Percentiles rank a stretch among this genome's conserved stretches.
phyloP scores from a whole-genome alignment of 2,329 filamentous ascomycete genomes.

The Lecanicillium sp. region DNA sequence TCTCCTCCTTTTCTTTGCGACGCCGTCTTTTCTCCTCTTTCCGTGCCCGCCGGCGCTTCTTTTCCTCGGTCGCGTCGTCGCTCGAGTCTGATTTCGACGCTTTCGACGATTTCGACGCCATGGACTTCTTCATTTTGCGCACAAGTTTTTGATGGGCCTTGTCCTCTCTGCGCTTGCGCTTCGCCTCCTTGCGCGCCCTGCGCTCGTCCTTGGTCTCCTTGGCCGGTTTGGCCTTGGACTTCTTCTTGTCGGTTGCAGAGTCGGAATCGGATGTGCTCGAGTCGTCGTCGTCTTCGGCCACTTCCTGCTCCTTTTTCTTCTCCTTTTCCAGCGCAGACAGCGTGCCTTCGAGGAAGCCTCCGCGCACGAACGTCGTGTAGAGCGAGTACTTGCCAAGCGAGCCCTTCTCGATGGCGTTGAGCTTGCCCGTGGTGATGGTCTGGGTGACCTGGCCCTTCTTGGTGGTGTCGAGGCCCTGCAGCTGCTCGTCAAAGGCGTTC shows the following conservation, averaged over 20 bases:
- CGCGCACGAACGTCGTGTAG: slow-evolving; percentile 80
- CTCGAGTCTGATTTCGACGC: slow-evolving; percentile 25
- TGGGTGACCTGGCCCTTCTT: slow-evolving; percentile 51
- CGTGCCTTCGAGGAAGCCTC: slow-evolving; percentile 71
- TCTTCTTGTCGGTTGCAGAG: slow-evolving; percentile 17
- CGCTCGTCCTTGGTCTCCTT: slow-evolving; percentile 36
- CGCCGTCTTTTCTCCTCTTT: slow-evolving; percentile 39
- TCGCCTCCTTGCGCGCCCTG: slow-evolving; percentile 30
- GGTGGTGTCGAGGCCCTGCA: slow-evolving; percentile 69
- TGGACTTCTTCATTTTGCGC: slow-evolving; percentile 23
- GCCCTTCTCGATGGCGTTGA: slow-evolving; percentile 51
- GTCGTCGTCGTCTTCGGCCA: too few relatives aligned
- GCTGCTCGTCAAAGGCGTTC: slow-evolving; percentile 84
- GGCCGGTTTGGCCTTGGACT: slow-evolving; percentile 28
- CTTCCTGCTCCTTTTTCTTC: slow-evolving; percentile 21
- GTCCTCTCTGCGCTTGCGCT: slow-evolving; percentile 18
- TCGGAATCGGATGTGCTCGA: slow-evolving; percentile 18
- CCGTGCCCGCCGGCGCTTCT: slow-evolving; percentile 36
- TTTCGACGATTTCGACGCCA: too few relatives aligned
- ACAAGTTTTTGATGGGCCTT: slow-evolving; percentile 7
- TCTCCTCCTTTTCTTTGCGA: slow-evolving; percentile 25
- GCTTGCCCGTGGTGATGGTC: slow-evolving; percentile 47
- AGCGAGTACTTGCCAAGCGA: slow-evolving; percentile 56
- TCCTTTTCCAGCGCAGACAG: slow-evolving; percentile 32
- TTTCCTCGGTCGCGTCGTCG: slow-evolving; percentile 35